Conservation (phyloP, 2,329 filamentous ascomycete genomes). For the Colletotrichum nymphaeae region DNA sequence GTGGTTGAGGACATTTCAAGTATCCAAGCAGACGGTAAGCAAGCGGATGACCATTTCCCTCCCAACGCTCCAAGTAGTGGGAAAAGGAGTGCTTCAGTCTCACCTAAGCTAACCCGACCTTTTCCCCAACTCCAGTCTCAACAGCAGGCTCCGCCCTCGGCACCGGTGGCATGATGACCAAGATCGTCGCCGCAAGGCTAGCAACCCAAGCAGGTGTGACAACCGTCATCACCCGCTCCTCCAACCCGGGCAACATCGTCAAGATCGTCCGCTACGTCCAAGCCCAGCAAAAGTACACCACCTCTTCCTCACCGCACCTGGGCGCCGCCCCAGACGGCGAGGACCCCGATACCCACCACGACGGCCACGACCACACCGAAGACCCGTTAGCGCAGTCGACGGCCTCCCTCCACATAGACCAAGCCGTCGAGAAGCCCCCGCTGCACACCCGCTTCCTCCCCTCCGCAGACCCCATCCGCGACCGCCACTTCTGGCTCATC, state of each 20-base stretch:
- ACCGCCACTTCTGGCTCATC: slow-evolving; percentile 96
- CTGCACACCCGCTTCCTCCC: slow-evolving; percentile 95
- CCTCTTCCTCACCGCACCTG: slow-evolving; percentile 42
- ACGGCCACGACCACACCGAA: slow-evolving; percentile 44
- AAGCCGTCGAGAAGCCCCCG: slow-evolving; percentile 60
- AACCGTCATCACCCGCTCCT: slow-evolving; percentile 93
- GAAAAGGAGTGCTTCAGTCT: neutral
- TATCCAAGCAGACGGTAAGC: slow-evolving; percentile 81
- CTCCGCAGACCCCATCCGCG: slow-evolving; percentile 84
- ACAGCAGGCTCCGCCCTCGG: slow-evolving; percentile 89
- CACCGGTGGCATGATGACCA: slow-evolving; percentile 97
- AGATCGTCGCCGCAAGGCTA: slow-evolving; percentile 91
- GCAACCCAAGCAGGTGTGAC: slow-evolving; percentile 96
- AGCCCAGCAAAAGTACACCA: slow-evolving; percentile 48
- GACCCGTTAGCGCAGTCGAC: slow-evolving; percentile 53
- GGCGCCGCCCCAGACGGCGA: slow-evolving; percentile 35
- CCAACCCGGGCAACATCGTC: slow-evolving; percentile 91
- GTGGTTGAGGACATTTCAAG: slow-evolving; percentile 89
- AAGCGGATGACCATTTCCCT: neutral
- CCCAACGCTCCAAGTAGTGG: no score
- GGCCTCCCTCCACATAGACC: slow-evolving; percentile 53
- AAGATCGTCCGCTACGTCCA: slow-evolving; percentile 88
- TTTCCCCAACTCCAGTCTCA: slow-evolving; percentile 69
- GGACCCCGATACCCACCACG: slow-evolving; percentile 29
- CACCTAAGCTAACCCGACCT: neutral